Evolutionary conservation across 441 rosid species (phyloP).

Genomic region (Euphorbia schlechtendalii): DNA sequence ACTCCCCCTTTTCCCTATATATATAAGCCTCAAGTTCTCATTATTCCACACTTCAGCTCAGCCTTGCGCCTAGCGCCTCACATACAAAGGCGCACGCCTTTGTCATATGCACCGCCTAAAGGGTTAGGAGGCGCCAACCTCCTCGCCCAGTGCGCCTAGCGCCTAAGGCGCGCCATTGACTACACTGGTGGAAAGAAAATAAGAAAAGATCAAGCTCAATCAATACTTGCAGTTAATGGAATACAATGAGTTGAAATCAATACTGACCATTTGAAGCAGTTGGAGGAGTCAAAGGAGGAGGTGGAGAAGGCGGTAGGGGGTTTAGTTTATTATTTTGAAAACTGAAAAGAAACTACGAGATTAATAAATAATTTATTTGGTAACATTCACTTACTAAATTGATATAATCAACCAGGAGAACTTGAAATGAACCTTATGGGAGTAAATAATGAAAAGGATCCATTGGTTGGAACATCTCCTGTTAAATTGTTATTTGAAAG

Average conservation of each 20-base stretch:
- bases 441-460: conserved; percentile 79
- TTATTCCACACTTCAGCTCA: too few species aligned
- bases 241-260: conserved; percentile 5
- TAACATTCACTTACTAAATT: conserved; percentile 8
- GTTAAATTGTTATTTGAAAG: conserved; percentile 57
- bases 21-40: too few species aligned
- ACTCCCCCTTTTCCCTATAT: too few species aligned
- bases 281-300: conserved; percentile 56
- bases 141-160: too few species aligned
- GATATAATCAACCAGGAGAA: conserved; percentile 11
- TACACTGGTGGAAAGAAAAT: too few species aligned
- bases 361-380: conserved; percentile 25
- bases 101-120: too few species aligned
- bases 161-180: too few species aligned
- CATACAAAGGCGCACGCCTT: too few species aligned
- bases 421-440: conserved; percentile 50
- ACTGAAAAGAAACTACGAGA: conserved; percentile 40
- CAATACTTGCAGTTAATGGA: conserved; percentile 4
- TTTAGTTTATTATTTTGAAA: conserved; percentile 37
- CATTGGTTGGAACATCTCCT: conserved; percentile 68
- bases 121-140: too few species aligned
- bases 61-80: too few species aligned
- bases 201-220: not conserved
- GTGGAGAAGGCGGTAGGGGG: conserved; percentile 33
- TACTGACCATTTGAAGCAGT: conserved; percentile 40